Base-by-base conservation (phyloP, 805 yeast species). In the Myxozyma geophila region DNA sequence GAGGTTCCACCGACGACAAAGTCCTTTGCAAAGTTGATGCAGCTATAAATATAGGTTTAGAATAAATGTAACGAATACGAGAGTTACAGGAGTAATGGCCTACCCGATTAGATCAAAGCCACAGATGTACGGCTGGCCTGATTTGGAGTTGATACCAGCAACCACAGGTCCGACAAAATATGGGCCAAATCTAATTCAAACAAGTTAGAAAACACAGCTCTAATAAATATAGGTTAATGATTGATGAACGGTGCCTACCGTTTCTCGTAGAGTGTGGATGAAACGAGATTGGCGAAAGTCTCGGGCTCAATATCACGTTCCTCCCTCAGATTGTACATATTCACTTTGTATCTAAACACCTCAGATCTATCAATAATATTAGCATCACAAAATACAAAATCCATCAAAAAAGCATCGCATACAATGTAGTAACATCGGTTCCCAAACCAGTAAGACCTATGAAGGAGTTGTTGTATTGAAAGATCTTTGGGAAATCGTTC, bases 1-100 rank as follows among this genome's bases (percentile, higher is more conserved):
- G 98, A 98, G 1, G 99, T 95, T 63, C 99, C 99, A 67, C 92
- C 82, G 17, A 95, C 99, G 39, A 90, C 90, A 75, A 95, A 95
- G 78, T 95, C 99, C 71, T 90, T 85, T 58, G 98, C 96, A 72
- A 83, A 89, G 76, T 95, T 98, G 70, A 95, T 92, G 79, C 98
- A 91, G 37, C 68, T 65, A 44, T 43, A 21, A 17, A 17, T 23
- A 10, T 17, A 40, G 36, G 40, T 10, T 40, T 17, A 13, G 40
- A 13, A 41, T 7, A 19, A n/a, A 39, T 37, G 28, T 15, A 12
- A 19, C 2, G 33, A 33, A 8, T 19, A 23, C 1, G 17, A 10
- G n/a, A 4, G 8, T 4, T 7, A 13, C 10, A 7, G 13, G 43
- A 3, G n/a, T 13, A 3, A 50, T 9, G 19, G 41, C 65, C 9